Conservation (phyloP, 106 monocot genomes). For the Allium fistulosum region DNA sequence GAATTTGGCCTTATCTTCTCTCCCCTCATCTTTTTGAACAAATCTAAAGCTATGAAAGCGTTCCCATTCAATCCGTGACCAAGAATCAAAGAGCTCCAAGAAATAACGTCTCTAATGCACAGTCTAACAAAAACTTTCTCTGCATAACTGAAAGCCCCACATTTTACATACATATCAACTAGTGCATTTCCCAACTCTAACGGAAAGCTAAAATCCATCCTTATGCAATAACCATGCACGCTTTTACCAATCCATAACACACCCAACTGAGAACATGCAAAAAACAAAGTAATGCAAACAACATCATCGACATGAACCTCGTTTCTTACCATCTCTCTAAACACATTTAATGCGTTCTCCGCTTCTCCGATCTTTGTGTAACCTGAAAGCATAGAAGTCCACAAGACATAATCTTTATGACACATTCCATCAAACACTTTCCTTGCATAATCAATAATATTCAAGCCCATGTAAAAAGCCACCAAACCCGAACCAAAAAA, state of each 20-base stretch:
- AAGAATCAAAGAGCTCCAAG: conserved; percentile 67
- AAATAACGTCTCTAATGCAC: conserved; percentile 45
- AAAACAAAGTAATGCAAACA: conserved; percentile 40
- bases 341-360: conserved; percentile 26
- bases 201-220: conserved; percentile 20
- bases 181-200: conserved; percentile 54
- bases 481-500: conserved; percentile 51
- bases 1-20: conserved; percentile 29
- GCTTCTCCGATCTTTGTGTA: conserved; percentile 46
- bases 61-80: conserved; percentile 57
- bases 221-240: conserved; percentile 35
- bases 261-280: conserved; percentile 31
- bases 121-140: conserved; percentile 42
- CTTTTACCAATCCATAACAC: conserved; percentile 27
- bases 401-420: conserved; percentile 43
- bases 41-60: conserved; percentile 25
- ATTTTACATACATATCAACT: conserved; percentile 78
- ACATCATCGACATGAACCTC: conserved; percentile 34
- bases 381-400: conserved; percentile 68
- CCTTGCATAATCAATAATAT: conserved; percentile 13
- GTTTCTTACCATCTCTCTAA: conserved; percentile 31
- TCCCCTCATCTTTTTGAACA: conserved; percentile 41
- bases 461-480: conserved; percentile 20
- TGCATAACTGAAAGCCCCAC: conserved; percentile 29
- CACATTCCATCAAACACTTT: conserved; percentile 53